Conservation (phyloP, 495 filamentous ascomycete genomes). For the Peziza echinospora region DNA sequence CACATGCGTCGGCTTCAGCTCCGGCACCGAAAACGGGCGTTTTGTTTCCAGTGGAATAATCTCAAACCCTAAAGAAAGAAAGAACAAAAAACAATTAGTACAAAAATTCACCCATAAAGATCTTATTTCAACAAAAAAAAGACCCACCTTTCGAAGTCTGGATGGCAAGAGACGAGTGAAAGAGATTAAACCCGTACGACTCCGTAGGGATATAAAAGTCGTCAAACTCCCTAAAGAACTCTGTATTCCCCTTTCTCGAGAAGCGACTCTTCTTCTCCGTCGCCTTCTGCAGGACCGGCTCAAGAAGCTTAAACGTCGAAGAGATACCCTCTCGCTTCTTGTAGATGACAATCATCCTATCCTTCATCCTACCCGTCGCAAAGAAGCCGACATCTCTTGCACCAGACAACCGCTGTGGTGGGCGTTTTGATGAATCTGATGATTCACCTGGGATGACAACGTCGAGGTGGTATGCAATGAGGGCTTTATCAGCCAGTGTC, state of each 20-base stretch:
- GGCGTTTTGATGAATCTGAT: slow-evolving; percentile 26
- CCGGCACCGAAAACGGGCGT: slow-evolving; percentile 69
- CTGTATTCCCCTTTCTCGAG: slow-evolving; percentile 49
- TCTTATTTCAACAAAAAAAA: not conserved
- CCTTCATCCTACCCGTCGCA: slow-evolving; percentile 87
- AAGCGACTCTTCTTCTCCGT: slow-evolving; percentile 54
- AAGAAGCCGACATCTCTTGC: slow-evolving; percentile 87
- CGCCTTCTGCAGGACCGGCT: slow-evolving; percentile 79
- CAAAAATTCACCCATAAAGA: not conserved
- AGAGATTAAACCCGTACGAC: slow-evolving; percentile 83
- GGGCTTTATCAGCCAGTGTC: slow-evolving; percentile 68
- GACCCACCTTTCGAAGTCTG: slow-evolving; percentile 42
- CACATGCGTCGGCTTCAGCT: slow-evolving; percentile 53
- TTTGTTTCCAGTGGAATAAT: slow-evolving; percentile 95
- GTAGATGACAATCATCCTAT: slow-evolving; percentile 81
- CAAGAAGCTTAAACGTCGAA: slow-evolving; percentile 88
- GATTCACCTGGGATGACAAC: slow-evolving; percentile 35
- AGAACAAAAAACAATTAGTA: slow-evolving; percentile 1
- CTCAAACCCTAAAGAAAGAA: slow-evolving; percentile 60
- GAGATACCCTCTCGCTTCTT: slow-evolving; percentile 83
- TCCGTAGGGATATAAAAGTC: slow-evolving; percentile 98
- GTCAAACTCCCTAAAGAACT: slow-evolving; percentile 94
- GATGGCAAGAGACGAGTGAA: slow-evolving; percentile 79
- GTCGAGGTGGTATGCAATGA: slow-evolving; percentile 89
- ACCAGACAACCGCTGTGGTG: slow-evolving; percentile 78